Percentiles rank a stretch among this genome's conserved stretches.
These are phyloP conservation scores for Isoetes taiwanensis DNA, from an alignment of 75 land plant species.

Conservation along the genomic window DNA sequence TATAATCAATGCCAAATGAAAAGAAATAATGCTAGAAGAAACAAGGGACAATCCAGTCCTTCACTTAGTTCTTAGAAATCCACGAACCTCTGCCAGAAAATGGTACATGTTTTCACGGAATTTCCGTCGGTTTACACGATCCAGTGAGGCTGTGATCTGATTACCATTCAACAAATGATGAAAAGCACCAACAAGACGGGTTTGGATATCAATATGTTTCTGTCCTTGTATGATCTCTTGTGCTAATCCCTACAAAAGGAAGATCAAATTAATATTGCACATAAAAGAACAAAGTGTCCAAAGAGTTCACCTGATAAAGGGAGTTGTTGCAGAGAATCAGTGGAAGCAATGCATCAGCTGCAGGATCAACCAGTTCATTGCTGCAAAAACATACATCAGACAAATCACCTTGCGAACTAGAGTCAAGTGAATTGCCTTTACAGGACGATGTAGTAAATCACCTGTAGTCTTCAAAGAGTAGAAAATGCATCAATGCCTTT, in stretches of 20 bases:
- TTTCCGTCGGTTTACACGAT: slow-evolving; percentile 59
- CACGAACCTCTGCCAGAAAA: slow-evolving; percentile 73
- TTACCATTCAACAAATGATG: slow-evolving; percentile 49
- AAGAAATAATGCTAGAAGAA: too few relatives aligned
- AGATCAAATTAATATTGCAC: neutral
- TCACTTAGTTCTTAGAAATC: slow-evolving; percentile 67
- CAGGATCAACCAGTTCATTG: slow-evolving; percentile 60
- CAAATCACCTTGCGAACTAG: neutral
- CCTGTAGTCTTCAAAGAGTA: slow-evolving; percentile 95
- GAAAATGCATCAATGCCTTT: slow-evolving; percentile 55
- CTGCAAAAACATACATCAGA: slow-evolving; percentile 28
- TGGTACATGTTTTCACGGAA: slow-evolving; percentile 64
- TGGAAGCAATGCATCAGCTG: slow-evolving; percentile 90
- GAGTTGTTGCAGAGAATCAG: slow-evolving; percentile 69
- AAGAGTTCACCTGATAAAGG: slow-evolving; percentile 58
- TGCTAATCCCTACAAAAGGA: slow-evolving; percentile 38
- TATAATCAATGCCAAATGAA: too few relatives aligned
- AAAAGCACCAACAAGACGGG: slow-evolving; percentile 55
- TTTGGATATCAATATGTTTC: slow-evolving; percentile 27
- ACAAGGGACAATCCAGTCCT: too few relatives aligned
- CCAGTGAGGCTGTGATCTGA: slow-evolving; percentile 53
- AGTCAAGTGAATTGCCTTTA: neutral
- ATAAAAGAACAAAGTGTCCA: too few relatives aligned
- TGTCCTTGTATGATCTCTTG: slow-evolving; percentile 62
- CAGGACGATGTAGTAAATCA: slow-evolving; percentile 11